These are phyloP conservation scores for Aspergillus vadensis DNA, from an alignment of 2,329 filamentous ascomycete species.

Conservation along the genomic window DNA sequence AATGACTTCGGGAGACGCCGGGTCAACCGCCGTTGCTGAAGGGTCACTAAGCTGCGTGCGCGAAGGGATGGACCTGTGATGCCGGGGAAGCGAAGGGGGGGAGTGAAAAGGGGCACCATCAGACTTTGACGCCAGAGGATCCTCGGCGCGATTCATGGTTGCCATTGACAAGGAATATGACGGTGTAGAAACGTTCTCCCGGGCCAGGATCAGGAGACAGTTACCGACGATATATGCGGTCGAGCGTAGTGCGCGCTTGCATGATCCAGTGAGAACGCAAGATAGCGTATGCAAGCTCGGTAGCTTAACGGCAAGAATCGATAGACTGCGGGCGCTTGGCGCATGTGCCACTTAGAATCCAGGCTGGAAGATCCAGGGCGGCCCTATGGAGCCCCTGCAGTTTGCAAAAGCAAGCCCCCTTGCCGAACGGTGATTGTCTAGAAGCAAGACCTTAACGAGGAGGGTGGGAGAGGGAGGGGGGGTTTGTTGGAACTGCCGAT, in stretches of 20 bases:
- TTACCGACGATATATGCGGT: conserved; percentile 29
- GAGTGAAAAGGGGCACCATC: conserved; percentile 31
- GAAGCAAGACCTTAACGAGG: conserved; percentile 14
- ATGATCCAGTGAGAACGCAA: conserved; percentile 31
- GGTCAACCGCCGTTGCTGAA: conserved; percentile 36
- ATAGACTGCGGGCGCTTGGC: conserved; percentile 21
- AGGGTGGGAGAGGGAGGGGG: conserved; percentile 3
- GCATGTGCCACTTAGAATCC: conserved; percentile 19
- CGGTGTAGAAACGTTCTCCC: conserved; percentile 13
- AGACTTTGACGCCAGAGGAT: conserved; percentile 23
- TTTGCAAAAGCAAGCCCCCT: conserved; percentile 17
- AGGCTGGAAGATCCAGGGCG: conserved; percentile 13
- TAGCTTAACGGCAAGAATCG: conserved; percentile 23
- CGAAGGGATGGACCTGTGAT: conserved; percentile 48
- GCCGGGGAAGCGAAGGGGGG: conserved; percentile 40
- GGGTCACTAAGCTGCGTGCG: conserved; percentile 34
- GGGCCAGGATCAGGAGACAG: conserved; percentile 18
- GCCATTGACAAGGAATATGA: conserved; percentile 27
- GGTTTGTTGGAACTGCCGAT: conserved; percentile 4
- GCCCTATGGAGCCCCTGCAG: conserved; percentile 19
- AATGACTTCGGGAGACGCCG: conserved; percentile 54
- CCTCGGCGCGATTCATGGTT: conserved; percentile 35
- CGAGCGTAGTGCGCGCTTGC: conserved; percentile 26
- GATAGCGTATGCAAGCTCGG: conserved; percentile 17
- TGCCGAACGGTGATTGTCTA: conserved; percentile 21